Evolutionary conservation across 441 rosid species (phyloP).

Genomic region (Flueggea neowawraea): DNA sequence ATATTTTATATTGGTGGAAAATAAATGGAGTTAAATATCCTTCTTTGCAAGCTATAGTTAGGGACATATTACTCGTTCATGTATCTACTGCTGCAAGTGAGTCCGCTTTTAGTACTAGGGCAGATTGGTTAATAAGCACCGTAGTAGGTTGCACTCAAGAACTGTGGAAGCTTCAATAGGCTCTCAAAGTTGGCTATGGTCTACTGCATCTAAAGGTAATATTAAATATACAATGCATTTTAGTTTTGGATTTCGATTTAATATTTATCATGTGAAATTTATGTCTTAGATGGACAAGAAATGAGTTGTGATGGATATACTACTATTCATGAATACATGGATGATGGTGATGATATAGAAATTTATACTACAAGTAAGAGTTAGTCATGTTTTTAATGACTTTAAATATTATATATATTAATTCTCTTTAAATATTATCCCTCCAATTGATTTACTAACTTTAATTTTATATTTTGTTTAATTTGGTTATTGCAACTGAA

Average conservation of each 20-base stretch:
- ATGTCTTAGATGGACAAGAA: no score
- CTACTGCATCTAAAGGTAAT: background rate
- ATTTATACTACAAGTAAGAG: no score
- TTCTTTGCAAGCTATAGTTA: background rate
- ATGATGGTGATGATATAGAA: no score
- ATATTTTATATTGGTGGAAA: constrained; percentile 2
- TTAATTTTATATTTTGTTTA: no score
- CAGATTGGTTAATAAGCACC: background rate
- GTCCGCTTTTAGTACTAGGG: background rate
- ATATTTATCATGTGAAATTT: no score
- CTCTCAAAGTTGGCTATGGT: background rate
- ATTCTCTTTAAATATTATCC: no score
- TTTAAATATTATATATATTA: no score
- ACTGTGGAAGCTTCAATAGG: constrained; percentile 2
- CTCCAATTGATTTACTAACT: no score
- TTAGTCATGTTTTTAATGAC: no score
- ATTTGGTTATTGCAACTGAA: no score
- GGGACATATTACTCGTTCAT: background rate
- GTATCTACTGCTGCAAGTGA: background rate
- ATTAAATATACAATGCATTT: background rate
- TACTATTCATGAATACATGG: no score
- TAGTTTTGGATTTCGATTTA: background rate
- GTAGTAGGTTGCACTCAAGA: background rate
- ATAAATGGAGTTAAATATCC: background rate
- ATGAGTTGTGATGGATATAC: no score